Base-by-base conservation (phyloP, 192 early-diverging fungal genomes). In the Linnemannia hyalina region DNA sequence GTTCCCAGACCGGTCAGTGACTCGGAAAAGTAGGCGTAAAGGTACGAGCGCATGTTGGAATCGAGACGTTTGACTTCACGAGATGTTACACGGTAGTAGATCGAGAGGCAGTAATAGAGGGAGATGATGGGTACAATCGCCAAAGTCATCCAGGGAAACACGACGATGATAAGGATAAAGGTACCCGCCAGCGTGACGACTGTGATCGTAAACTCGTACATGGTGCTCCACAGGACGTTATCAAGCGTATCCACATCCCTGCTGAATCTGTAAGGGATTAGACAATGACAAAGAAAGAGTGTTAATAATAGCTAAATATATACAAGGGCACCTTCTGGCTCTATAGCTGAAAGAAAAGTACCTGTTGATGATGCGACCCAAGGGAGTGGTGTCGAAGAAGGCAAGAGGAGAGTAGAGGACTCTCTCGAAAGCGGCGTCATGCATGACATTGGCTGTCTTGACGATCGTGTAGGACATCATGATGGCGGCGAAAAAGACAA, bases 11-110 rank as follows among this genome's bases (percentile, higher is more conserved):
- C 98, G 13, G 91, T 92, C 8, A 97, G 87, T 0, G 93, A 93
- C 69, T 97, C 96, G 22, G 93, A 81, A 74, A 98, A 94, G 76
- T 95, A 95, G 0, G 97, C 91, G 80, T 96, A 97, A 5, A 98
- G 90, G 1, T 96, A 93, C 6, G 94, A 95, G 18, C 96, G 90
- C 41, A 96, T 90, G n/a, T 95, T 92, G n/a, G 96, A 95, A 72
- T 97, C 96, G 4, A 98, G 87, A n/a, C 96, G 94, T 83, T 97
- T 97, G 42, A 99, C 77, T 82, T 98, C 97, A 29, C 97, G 94
- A 0, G 94, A 95, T 1, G 94, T 94, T 4, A 92, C 77, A 9
- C 95, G 90, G 89, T 98, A 99, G 52, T 96, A 88, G 38, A 89
- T 89, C 42, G 96, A 94, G 16, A 97, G 80, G 11, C 83, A 75